A percentile compares a stretch with the other conserved stretches of the same genome.
Evolutionary conservation across 495 filamentous ascomycete species (phyloP).

Genomic region (Xylaria scruposa): DNA sequence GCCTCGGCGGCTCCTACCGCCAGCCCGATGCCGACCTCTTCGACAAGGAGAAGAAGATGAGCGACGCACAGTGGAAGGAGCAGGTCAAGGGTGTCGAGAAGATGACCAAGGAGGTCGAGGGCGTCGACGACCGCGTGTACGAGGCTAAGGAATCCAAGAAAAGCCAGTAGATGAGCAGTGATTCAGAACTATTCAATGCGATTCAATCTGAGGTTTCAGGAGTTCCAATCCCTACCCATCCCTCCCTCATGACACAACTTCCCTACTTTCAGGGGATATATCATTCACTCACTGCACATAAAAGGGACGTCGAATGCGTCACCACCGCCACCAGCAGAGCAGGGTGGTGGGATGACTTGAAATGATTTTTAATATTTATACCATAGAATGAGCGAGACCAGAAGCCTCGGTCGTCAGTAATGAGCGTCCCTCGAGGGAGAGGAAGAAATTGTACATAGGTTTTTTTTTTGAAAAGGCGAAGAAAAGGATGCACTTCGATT

Average conservation of each 20-base stretch:
- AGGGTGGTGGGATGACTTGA: constrained; percentile 10
- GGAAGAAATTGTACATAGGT: constrained; percentile 15
- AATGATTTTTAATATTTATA: constrained; percentile 24
- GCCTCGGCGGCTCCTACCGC: constrained; percentile 86
- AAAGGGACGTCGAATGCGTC: constrained; percentile 5
- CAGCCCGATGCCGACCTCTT: constrained; percentile 89
- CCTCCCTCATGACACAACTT: neutral
- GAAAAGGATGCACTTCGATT: neutral
- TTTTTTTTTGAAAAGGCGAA: neutral
- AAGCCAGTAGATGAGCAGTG: constrained; percentile 40
- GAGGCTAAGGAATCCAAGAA: constrained; percentile 56
- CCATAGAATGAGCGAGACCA: constrained; percentile 13
- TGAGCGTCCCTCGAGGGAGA: neutral
- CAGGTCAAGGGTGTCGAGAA: constrained; percentile 88
- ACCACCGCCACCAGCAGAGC: constrained; percentile 9
- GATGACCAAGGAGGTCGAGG: constrained; percentile 83
- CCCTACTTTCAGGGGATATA: neutral
- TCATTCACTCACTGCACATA: neutral
- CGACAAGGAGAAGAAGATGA: constrained; percentile 87
- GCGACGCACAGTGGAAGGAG: constrained; percentile 76
- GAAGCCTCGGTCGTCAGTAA: constrained; percentile 20
- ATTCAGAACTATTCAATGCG: neutral
- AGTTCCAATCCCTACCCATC: neutral
- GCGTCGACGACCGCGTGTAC: constrained; percentile 82
- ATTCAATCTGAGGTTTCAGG: neutral